Conservation (phyloP, 2,329 filamentous ascomycete genomes). For the Aureobasidium sp. region DNA sequence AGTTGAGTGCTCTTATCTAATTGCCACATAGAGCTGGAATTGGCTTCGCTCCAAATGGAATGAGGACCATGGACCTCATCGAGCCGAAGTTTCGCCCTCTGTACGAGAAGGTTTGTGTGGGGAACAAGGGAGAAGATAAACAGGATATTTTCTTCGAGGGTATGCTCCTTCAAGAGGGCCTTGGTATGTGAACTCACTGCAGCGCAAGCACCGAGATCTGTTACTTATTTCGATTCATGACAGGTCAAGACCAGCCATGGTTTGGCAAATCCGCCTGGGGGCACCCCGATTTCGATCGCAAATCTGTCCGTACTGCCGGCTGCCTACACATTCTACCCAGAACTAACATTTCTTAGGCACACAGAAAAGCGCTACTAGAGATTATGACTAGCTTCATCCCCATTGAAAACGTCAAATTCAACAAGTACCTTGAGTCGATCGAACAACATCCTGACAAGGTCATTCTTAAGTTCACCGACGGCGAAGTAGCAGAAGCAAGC, state of each 20-base stretch:
- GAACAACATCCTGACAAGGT: constrained; percentile 30
- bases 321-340: neutral
- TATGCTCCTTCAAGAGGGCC: constrained; percentile 31
- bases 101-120: constrained; percentile 33
- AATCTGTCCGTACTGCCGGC: constrained; percentile 16
- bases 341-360: constrained; percentile 19
- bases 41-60: constrained; percentile 32
- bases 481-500: constrained; percentile 29
- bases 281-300: constrained; percentile 30
- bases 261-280: constrained; percentile 28
- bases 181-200: constrained; percentile 17
- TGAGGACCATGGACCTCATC: constrained; percentile 35
- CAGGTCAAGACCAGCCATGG: constrained; percentile 28
- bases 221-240: neutral
- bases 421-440: constrained; percentile 19
- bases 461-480: constrained; percentile 29
- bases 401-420: constrained; percentile 21
- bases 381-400: constrained; percentile 40
- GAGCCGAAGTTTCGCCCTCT: constrained; percentile 28
- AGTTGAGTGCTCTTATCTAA: neutral
- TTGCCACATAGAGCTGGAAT: constrained; percentile 11
- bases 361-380: constrained; percentile 35
- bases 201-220: too few relatives aligned
- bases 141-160: constrained; percentile 35
- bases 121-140: constrained; percentile 30